Conservation (phyloP, 768 basidiomycete genomes). For the Mycena rebaudengoi region DNA sequence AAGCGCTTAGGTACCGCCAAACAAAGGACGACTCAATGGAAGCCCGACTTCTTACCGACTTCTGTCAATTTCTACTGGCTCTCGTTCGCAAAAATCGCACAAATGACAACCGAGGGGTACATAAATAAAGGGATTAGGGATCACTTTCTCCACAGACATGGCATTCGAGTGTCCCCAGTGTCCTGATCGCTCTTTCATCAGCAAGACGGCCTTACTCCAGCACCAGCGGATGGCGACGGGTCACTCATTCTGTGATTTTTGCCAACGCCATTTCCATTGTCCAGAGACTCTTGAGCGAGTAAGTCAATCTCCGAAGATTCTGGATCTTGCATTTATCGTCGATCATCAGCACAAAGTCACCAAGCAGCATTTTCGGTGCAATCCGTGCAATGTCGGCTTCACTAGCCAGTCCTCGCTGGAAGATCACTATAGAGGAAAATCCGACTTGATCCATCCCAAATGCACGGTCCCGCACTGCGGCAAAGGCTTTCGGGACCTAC, state of each 20-base stretch:
- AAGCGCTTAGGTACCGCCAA: too few species aligned
- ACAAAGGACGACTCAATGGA: too few species aligned
- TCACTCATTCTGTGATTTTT: not conserved
- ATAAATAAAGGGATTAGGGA: too few species aligned
- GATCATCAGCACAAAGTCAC: not conserved
- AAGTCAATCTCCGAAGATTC: not conserved
- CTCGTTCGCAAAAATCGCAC: too few species aligned
- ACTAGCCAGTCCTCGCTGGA: constrained; percentile 47
- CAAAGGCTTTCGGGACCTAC: constrained; percentile 48
- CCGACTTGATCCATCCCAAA: constrained; percentile 49
- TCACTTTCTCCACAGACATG: too few species aligned
- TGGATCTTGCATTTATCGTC: not conserved
- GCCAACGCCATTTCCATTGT: not conserved
- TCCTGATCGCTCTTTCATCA: not conserved
- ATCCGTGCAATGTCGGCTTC: constrained; percentile 22
- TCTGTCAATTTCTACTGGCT: too few species aligned
- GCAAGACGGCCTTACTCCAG: not conserved
- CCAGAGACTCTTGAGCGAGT: not conserved
- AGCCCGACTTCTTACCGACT: too few species aligned
- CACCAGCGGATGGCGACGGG: not conserved
- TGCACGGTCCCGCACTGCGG: constrained; percentile 55
- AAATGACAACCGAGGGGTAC: too few species aligned
- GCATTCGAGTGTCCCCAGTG: constrained; percentile 1
- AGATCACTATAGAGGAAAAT: constrained; percentile 56
- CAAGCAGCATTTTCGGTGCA: not conserved